Evolutionary conservation across 495 filamentous ascomycete species (phyloP), one percentile per base, ranked within the genome.

Genomic region (Clohesyomyces aquaticus): DNA sequence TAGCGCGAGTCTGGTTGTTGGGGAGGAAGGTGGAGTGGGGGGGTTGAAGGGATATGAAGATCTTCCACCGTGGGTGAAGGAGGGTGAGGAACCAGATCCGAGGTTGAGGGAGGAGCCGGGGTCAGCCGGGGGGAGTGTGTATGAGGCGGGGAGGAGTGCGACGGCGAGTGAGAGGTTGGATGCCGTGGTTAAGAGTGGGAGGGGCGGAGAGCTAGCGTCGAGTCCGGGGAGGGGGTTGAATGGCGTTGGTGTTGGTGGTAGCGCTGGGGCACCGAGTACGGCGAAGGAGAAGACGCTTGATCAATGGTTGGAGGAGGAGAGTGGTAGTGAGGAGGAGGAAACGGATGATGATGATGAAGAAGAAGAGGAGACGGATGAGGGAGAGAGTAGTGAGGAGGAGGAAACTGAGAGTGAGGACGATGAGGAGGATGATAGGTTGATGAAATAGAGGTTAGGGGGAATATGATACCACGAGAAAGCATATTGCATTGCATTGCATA

Each of bases 271-370:
- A 9, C 22, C 42, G 11, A 29, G 22, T 22, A 25, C 19, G 0
- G 49, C 3, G 18, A 64, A 84, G 79, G 70, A 77, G 70, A 96
- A 93, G 83, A 88, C 83, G 19, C 77, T 97, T 67, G 89, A 96
- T 78, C 89, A 96, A 73, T 98, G 94, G 91, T 78, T 97, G 57
- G 88, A 81, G 22, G 90, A 91, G 56, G 85, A 85, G 38, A 72
- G 68, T 12, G 80, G 80, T 26, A 72, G 73, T 0, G 82, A 82
- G 45, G 78, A 75, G 3, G 81, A 81, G 51, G 76, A 70, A 3
- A 77, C 77, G n/a, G 75, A 76, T 0, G 83, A 85, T 16, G 81
- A 82, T 1, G 80, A 81, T 28, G 67, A 77, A 1, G 59, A 77
- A 65, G 22, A 41, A 4, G 29, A 76, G 66, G 55, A 77, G 72